Base-by-base conservation (phyloP, 768 basidiomycete species). In the Lentinula detonsa region DNA sequence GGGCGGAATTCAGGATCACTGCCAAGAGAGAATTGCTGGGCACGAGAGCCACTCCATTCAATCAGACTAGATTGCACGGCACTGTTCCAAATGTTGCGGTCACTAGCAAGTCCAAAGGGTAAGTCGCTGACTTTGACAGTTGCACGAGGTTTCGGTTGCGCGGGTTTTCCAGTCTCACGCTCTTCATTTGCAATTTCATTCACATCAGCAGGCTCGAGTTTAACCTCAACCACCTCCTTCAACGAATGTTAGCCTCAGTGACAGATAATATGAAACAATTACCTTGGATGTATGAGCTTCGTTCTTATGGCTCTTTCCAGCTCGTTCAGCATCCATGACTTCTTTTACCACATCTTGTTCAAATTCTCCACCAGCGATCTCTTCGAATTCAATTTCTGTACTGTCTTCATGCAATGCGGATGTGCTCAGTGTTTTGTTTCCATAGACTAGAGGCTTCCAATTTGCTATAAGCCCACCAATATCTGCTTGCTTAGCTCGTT, bases 161-260 rank as follows among this genome's bases (percentile, higher is more conserved):
- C 46, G 4, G 39, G 34, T 21, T 59, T 46, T 16, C 45, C 58
- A 31, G 43, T 48, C 16, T 18, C 54, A 23, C 48, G 61, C 34
- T 57, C 54, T 40, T 62, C 43, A 5, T 46, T 23, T 15, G 42
- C 61, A n/a, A 62, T 62, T 10, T 21, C n/a, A 43, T 62, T 46
- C 33, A 33, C 61, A 18, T 62, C 48, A 16, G 28, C 33, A 15
- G 53, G 9, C 28, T 57, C 31, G 21, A 61, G 51, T 31, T 55
- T 16, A 4, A 61, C 40, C 9, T 40, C 50, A 5, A 34, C 8
- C n/a, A 49, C 45, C 28, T n/a, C 18, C 43, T 45, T 15, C 43
- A 45, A 40, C 4, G 10, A 39, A 11, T 4, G 15, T 35, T 13
- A 45, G 33, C 16, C 18, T 18, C 6, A 7, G 9, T 28, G 9